Evolutionary conservation across 169 alveolate species (phyloP).

Genomic region (Eimeria zaria): DNA sequence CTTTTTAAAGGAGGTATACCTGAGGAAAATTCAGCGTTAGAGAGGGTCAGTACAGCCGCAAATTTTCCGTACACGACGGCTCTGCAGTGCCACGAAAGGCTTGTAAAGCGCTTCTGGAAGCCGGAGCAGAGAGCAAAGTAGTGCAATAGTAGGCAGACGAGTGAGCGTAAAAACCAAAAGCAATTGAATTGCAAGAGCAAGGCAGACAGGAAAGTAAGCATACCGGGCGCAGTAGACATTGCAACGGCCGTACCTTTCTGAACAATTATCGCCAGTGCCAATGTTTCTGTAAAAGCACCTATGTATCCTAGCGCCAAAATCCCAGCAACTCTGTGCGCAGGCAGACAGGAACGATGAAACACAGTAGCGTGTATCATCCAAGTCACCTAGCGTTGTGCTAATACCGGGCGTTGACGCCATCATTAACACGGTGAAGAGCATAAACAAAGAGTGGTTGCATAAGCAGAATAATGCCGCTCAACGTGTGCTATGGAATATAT

Average conservation of each 20-base stretch:
- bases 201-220: neutral
- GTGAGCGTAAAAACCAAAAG: neutral
- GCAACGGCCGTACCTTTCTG: constrained; percentile 86
- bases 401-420: too few relatives aligned
- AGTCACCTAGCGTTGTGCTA: neutral
- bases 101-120: neutral
- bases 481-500: neutral
- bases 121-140: neutral
- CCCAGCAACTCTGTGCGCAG: constrained; percentile 94
- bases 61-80: neutral
- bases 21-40: neutral
- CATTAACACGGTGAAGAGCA: neutral
- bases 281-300: constrained; percentile 96
- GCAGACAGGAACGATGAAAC: neutral
- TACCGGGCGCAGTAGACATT: neutral
- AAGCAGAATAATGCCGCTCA: too few relatives aligned
- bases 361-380: neutral
- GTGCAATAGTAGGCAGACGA: neutral
- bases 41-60: neutral
- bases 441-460: neutral
- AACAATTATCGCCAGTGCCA: constrained; percentile 97
- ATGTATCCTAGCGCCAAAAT: constrained; percentile 96
- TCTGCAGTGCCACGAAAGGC: neutral
- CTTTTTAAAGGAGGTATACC: constrained; percentile 97
- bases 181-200: neutral